phyloP scores from a whole-genome alignment of 768 basidiomycete genomes.

The Gloeopeniophorella convolvens region DNA sequence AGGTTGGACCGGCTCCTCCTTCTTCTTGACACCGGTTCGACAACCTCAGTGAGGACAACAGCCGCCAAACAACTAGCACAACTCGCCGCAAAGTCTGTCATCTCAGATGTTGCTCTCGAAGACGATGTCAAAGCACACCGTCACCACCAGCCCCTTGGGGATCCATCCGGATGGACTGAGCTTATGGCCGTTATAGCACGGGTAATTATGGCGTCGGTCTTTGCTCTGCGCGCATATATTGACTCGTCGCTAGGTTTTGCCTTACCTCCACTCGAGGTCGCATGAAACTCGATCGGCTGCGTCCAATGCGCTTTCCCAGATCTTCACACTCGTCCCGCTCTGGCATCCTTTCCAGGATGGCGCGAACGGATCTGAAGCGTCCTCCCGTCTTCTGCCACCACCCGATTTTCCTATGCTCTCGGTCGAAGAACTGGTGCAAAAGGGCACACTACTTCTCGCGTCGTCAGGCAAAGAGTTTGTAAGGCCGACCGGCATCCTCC shows the following conservation, averaged over 20 bases:
- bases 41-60: constrained; percentile 82
- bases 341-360: constrained; percentile 54
- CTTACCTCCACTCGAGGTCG: constrained; percentile 86
- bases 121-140: constrained; percentile 66
- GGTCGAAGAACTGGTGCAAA: constrained; percentile 67
- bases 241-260: constrained; percentile 58
- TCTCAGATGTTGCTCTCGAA: constrained; percentile 73
- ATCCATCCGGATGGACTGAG: constrained; percentile 82
- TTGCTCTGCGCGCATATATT: not conserved
- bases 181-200: constrained; percentile 86
- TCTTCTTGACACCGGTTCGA: constrained; percentile 92
- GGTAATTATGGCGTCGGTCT: constrained; percentile 36
- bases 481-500: constrained; percentile 64
- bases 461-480: constrained; percentile 92
- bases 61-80: constrained; percentile 95
- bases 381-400: constrained; percentile 26
- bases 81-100: constrained; percentile 80
- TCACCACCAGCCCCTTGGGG: constrained; percentile 50
- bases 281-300: constrained; percentile 89
- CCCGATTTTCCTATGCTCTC: constrained; percentile 73
- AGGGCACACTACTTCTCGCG: constrained; percentile 73
- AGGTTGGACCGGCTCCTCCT: constrained; percentile 97
- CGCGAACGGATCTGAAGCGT: constrained; percentile 24
- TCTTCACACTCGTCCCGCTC: constrained; percentile 76
- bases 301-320: constrained; percentile 80